Evolutionary conservation across 768 basidiomycete species (phyloP).

Genomic region (Amanita thiersii): DNA sequence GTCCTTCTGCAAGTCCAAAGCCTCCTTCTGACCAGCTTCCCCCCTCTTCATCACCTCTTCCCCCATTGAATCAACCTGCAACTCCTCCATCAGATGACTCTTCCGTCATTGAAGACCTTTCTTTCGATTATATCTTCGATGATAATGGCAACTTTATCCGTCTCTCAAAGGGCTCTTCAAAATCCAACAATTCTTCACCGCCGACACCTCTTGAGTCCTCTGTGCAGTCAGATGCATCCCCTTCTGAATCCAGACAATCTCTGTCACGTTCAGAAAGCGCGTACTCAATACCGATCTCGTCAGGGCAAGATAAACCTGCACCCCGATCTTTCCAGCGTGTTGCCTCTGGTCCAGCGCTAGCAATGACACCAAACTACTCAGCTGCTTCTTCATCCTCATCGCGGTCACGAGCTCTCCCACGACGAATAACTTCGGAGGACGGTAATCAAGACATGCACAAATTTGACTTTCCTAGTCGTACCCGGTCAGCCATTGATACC

Average conservation of each 20-base stretch:
- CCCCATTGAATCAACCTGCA: slow-evolving; percentile 30
- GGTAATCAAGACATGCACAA: slow-evolving; percentile 9
- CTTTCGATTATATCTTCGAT: slow-evolving; percentile 57
- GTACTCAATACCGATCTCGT: slow-evolving; percentile 33
- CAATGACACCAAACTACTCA: slow-evolving; percentile 22
- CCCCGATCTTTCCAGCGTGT: slow-evolving; percentile 59
- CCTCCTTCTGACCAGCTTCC: slow-evolving; percentile 17
- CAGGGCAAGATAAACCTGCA: slow-evolving; percentile 21
- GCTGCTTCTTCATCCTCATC: slow-evolving; percentile 23
- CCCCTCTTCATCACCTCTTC: slow-evolving; percentile 29
- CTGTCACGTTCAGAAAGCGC: slow-evolving; percentile 65
- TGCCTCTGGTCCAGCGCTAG: slow-evolving; percentile 49
- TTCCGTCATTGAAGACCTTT: slow-evolving; percentile 53
- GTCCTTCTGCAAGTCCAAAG: slow-evolving; percentile 11
- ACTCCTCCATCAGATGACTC: slow-evolving; percentile 48
- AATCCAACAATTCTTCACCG: slow-evolving; percentile 37
- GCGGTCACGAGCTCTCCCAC: slow-evolving; percentile 26
- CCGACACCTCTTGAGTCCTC: slow-evolving; percentile 35
- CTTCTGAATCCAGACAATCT: slow-evolving; percentile 37
- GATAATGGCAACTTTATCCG: slow-evolving; percentile 48
- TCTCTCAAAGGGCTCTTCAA: slow-evolving; percentile 43
- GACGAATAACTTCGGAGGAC: slow-evolving; percentile 37
- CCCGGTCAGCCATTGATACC: slow-evolving; percentile 8
- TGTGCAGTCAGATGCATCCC: slow-evolving; percentile 30
- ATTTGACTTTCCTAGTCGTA: neutral